Percentiles rank a stretch among this genome's conserved stretches.
These are phyloP conservation scores for Microstegium vimineum DNA, from an alignment of 176 grass and related monocot species.

Conservation along the genomic window DNA sequence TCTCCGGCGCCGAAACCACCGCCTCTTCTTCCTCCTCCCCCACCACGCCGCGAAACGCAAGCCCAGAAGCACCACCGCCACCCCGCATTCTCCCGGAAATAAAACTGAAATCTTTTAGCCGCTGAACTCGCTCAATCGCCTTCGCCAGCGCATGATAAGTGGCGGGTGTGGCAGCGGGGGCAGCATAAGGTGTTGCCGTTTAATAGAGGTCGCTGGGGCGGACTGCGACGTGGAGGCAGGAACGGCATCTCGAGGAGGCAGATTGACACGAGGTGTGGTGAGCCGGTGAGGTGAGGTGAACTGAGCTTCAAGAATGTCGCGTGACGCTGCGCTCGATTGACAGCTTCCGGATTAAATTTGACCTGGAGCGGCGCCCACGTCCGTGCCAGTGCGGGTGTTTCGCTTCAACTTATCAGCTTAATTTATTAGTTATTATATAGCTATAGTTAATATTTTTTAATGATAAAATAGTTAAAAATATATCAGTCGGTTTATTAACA, in stretches of 20 bases:
- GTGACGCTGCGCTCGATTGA: neutral
- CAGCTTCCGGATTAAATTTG: neutral
- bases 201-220: slow-evolving; percentile 22
- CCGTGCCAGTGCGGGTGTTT: no score
- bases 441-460: no score
- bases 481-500: no score
- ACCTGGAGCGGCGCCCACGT: no score
- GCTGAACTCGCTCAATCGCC: slow-evolving; percentile 1
- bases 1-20: slow-evolving; percentile 25
- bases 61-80: neutral
- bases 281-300: neutral
- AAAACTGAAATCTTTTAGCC: neutral
- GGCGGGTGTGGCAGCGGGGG: slow-evolving; percentile 6
- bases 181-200: slow-evolving; percentile 24
- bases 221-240: slow-evolving; percentile 37
- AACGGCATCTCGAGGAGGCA: slow-evolving; percentile 32
- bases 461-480: no score
- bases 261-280: neutral
- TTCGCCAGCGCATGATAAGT: slow-evolving; percentile 26
- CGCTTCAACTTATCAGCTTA: no score
- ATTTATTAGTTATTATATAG: no score
- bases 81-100: slow-evolving; percentile 5
- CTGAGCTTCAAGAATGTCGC: slow-evolving; percentile 30
- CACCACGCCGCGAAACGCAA: slow-evolving; percentile 3
- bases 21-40: neutral